phyloP scores from a whole-genome alignment of 2,329 filamentous ascomycete species.

The Neurospora sp. region DNA sequence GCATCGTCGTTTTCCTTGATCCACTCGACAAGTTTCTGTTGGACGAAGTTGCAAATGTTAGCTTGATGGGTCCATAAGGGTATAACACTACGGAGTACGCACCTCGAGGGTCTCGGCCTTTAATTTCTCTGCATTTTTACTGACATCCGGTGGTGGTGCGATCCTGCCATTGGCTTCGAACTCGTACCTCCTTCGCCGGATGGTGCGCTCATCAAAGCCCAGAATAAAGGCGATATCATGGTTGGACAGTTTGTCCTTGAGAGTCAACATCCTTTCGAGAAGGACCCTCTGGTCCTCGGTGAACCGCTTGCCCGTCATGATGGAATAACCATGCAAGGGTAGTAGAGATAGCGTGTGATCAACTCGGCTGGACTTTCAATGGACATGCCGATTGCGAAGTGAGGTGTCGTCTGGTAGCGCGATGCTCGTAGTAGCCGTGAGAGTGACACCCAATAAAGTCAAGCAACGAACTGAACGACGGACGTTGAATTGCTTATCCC shows the following conservation, averaged over 20 bases:
- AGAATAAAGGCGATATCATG: conserved; percentile 15
- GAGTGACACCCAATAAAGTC: neutral
- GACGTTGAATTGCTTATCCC: neutral
- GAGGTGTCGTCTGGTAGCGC: neutral
- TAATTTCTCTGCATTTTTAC: conserved; percentile 18
- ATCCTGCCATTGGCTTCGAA: conserved; percentile 13
- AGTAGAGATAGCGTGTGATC: neutral
- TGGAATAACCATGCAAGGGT: neutral
- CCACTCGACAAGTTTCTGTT: conserved; percentile 15
- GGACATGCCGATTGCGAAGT: neutral
- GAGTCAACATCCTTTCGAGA: conserved; percentile 12
- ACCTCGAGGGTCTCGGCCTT: conserved; percentile 16
- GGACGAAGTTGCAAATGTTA: neutral
- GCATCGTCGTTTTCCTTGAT: conserved; percentile 15
- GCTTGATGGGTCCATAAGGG: neutral
- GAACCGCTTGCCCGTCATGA: conserved; percentile 15
- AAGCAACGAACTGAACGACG: neutral
- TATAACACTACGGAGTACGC: neutral
- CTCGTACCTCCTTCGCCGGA: conserved; percentile 12
- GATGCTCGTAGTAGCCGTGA: neutral
- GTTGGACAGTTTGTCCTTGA: conserved; percentile 14
- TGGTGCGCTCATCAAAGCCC: conserved; percentile 12
- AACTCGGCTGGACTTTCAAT: neutral
- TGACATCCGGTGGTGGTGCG: conserved; percentile 12
- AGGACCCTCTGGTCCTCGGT: conserved; percentile 12